Percentiles rank a stretch among this genome's conserved stretches.
phyloP scores from a whole-genome alignment of 2,329 filamentous ascomycete genomes.

The Botrytis byssoidea region DNA sequence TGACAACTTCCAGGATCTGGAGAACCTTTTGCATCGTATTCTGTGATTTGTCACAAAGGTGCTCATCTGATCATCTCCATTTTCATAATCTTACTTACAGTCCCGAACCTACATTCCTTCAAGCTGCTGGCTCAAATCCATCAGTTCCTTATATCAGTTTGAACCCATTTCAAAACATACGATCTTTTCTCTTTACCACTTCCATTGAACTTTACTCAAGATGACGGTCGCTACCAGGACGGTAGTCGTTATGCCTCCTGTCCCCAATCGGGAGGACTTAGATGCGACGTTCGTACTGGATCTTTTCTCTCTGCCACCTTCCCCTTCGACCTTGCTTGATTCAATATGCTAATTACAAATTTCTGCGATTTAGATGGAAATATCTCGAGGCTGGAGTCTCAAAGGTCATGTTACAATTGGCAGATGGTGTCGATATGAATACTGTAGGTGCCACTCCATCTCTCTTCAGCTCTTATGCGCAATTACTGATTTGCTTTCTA shows the following conservation, averaged over 20 bases:
- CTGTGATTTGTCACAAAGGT: constrained; percentile 7
- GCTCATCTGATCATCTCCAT: background rate
- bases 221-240: constrained; percentile 28
- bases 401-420: constrained; percentile 89
- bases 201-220: constrained; percentile 12
- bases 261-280: constrained; percentile 62
- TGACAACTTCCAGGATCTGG: background rate
- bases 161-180: background rate
- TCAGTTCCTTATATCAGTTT: background rate
- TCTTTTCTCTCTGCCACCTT: background rate
- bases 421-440: constrained; percentile 90
- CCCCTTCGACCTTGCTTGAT: background rate
- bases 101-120: background rate
- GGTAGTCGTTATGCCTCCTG: constrained; percentile 49
- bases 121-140: background rate
- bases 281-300: constrained; percentile 55
- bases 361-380: constrained; percentile 65
- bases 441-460: constrained; percentile 55
- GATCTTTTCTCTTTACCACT: background rate
- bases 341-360: background rate
- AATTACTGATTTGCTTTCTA: constrained; percentile 12
- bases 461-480: constrained; percentile 4
- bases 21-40: background rate
- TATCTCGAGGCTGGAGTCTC: constrained; percentile 87
- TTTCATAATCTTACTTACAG: background rate